These are phyloP conservation scores for Brassica juncea DNA, from an alignment of 345 rosid genomes.

Conservation along the genomic window DNA sequence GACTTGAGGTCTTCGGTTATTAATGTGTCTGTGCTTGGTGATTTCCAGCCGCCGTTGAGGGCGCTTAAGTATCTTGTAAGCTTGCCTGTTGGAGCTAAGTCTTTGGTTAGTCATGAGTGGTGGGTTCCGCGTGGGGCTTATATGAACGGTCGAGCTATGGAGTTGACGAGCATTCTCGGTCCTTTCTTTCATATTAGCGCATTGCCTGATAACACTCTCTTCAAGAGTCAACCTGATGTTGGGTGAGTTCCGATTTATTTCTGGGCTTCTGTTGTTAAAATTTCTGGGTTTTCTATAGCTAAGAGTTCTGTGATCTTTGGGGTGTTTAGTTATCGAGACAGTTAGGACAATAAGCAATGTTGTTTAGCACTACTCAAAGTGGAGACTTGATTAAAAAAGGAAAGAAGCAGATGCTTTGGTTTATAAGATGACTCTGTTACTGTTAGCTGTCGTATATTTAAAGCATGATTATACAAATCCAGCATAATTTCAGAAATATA, in stretches of 20 bases:
- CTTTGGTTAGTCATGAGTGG: conserved; percentile 86
- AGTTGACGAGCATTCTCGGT: conserved; percentile 95
- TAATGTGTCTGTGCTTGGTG: conserved; percentile 77
- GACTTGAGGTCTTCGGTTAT: conserved; percentile 85
- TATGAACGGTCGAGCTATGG: conserved; percentile 88
- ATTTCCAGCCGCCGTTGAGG: conserved; percentile 86
- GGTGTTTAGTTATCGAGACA: conserved; percentile 6
- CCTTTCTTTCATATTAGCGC: conserved; percentile 98
- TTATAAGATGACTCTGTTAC: not conserved
- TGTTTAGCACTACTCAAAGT: conserved; percentile 1
- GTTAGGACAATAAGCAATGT: not conserved
- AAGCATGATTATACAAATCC: conserved; percentile 2
- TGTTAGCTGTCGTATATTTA: not conserved
- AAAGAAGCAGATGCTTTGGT: not conserved
- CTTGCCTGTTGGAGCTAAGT: conserved; percentile 73
- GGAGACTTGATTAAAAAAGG: not conserved
- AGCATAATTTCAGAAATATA: not conserved
- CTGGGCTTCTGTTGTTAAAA: not conserved
- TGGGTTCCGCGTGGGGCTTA: conserved; percentile 90
- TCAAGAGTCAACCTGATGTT: conserved; percentile 95
- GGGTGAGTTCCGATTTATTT: conserved; percentile 60
- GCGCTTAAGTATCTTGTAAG: conserved; percentile 72
- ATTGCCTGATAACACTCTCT: conserved; percentile 72
- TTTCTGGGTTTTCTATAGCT: not conserved
- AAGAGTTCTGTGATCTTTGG: not conserved